Evolutionary conservation across 768 basidiomycete species (phyloP).

Genomic region (Boletellus ananas): DNA sequence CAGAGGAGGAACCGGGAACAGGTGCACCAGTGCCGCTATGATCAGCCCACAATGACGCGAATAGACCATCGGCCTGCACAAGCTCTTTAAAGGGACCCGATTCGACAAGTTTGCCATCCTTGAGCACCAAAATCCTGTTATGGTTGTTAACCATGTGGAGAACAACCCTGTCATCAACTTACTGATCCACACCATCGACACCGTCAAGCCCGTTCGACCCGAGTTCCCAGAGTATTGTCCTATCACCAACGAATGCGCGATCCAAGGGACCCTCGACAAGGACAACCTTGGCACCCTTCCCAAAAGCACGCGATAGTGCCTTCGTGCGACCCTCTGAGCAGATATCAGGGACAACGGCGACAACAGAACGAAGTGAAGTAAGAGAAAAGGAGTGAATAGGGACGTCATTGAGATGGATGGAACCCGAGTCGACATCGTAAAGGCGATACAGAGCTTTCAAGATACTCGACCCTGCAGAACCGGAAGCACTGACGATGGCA

Average conservation of each 20-base stretch:
- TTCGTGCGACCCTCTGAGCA: conserved; percentile 23
- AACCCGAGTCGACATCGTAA: conserved; percentile 80
- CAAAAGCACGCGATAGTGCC: conserved; percentile 23
- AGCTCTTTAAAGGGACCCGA: conserved; percentile 78
- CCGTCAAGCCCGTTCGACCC: conserved; percentile 31
- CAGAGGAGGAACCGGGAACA: conserved; percentile 30
- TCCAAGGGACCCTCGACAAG: conserved; percentile 27
- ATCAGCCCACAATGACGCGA: conserved; percentile 87
- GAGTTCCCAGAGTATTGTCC: conserved; percentile 29
- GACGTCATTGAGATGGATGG: conserved; percentile 80
- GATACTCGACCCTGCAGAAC: conserved; percentile 80
- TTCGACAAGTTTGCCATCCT: conserved; percentile 86
- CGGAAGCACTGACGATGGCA: conserved; percentile 84
- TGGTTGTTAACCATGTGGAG: background rate
- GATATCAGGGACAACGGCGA: conserved; percentile 92
- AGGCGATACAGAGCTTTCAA: conserved; percentile 88
- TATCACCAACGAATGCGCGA: conserved; percentile 11
- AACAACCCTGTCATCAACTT: conserved; percentile 21
- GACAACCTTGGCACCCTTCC: conserved; percentile 24
- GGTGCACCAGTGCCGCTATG: conserved; percentile 61
- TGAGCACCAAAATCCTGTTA: conserved; percentile 81
- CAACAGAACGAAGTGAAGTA: conserved; percentile 67
- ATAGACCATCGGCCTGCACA: conserved; percentile 63
- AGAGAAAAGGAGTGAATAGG: conserved; percentile 89
- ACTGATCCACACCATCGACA: conserved; percentile 61